These are phyloP conservation scores for Tolypocladium sp. DNA, from an alignment of 2,329 filamentous ascomycete species.

Conservation along the genomic window DNA sequence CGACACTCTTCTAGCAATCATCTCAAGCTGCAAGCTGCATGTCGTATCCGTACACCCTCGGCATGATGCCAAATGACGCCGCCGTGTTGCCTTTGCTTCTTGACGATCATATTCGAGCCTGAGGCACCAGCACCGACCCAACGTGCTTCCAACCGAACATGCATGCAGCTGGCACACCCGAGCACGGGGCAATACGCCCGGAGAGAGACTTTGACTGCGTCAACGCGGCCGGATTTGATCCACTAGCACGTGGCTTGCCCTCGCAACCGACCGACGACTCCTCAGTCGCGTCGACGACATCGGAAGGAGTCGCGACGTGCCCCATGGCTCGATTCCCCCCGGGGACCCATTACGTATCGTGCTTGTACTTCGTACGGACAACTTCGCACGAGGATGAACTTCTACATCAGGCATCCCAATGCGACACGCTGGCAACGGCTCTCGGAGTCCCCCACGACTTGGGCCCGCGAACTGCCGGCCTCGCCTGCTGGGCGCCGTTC, in stretches of 20 bases:
- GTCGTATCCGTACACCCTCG: background rate
- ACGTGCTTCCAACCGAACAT: background rate
- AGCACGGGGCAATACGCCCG: background rate
- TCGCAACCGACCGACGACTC: background rate
- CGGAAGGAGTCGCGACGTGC: background rate
- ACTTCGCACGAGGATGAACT: background rate
- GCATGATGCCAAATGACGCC: background rate
- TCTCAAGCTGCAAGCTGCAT: background rate
- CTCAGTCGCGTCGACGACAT: background rate
- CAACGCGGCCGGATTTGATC: background rate
- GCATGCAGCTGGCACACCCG: background rate
- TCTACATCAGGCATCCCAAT: too few species aligned
- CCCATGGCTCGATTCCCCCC: background rate
- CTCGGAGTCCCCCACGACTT: too few species aligned
- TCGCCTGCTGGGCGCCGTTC: background rate
- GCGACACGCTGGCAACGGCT: too few species aligned
- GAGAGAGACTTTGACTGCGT: background rate
- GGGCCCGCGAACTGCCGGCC: too few species aligned
- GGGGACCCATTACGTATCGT: background rate
- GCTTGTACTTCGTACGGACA: background rate
- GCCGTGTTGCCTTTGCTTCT: background rate
- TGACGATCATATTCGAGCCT: background rate
- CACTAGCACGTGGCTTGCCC: background rate
- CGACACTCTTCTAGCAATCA: background rate
- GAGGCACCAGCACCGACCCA: background rate